These are phyloP conservation scores for Tephrocybe rancida DNA, from an alignment of 768 basidiomycete species.

Conservation along the genomic window DNA sequence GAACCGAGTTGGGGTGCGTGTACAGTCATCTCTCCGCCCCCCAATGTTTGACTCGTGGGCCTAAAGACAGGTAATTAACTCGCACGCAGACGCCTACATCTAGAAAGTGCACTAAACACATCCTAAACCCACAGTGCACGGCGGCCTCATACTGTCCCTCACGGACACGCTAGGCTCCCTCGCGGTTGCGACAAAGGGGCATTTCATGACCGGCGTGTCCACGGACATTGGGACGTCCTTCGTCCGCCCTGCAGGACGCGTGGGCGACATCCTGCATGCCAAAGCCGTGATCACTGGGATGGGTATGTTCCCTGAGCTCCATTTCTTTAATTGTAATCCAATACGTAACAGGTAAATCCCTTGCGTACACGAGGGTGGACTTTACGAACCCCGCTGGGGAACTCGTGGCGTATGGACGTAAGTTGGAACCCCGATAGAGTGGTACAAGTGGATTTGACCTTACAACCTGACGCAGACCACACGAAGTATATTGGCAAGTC, in stretches of 20 bases:
- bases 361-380: constrained; percentile 83
- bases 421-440: constrained; percentile 27
- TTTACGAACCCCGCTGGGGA: constrained; percentile 67
- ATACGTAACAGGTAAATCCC: constrained; percentile 79
- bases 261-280: constrained; percentile 66
- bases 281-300: constrained; percentile 71
- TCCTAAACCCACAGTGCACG: constrained; percentile 54
- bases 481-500: constrained; percentile 87
- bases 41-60: neutral
- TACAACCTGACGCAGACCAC: constrained; percentile 66
- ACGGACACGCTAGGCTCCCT: constrained; percentile 87
- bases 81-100: neutral
- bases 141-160: constrained; percentile 78
- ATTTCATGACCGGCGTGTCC: constrained; percentile 87
- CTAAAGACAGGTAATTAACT: constrained; percentile 38
- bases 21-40: constrained; percentile 1
- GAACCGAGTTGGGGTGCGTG: constrained; percentile 77
- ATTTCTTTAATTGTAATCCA: too few relatives aligned
- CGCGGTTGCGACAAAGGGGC: constrained; percentile 79
- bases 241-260: constrained; percentile 72
- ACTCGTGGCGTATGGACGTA: constrained; percentile 82
- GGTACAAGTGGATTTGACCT: constrained; percentile 2
- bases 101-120: neutral
- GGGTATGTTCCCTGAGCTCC: constrained; percentile 40
- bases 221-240: constrained; percentile 83